Evolutionary conservation across 1,139 yeast genomes (phyloP).

Genomic region (Debaryomyces udenii): DNA sequence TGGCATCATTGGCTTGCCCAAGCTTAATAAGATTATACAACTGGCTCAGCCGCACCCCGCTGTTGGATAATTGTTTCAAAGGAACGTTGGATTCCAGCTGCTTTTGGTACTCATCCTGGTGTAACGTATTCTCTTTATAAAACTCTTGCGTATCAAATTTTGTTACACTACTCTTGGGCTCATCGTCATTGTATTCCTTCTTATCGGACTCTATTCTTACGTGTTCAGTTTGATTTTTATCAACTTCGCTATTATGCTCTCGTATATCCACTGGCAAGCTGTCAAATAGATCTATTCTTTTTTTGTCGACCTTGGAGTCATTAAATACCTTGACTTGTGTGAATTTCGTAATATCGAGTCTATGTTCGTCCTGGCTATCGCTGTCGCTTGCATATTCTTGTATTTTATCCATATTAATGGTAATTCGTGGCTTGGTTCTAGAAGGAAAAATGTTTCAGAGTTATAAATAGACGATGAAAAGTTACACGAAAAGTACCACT

Average conservation of each 20-base stretch:
- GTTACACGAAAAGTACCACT: neutral
- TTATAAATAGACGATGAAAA: neutral
- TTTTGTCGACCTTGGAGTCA: neutral
- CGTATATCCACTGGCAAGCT: constrained; percentile 1
- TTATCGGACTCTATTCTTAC: neutral
- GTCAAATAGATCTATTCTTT: neutral
- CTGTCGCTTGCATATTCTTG: constrained; percentile 8
- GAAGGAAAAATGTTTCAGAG: neutral
- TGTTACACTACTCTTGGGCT: neutral
- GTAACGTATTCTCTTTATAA: constrained; percentile 5
- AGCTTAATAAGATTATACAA: constrained; percentile 6
- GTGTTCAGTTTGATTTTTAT: neutral
- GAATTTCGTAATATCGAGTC: neutral
- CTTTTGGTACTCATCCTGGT: constrained; percentile 1
- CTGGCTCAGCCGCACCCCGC: constrained; percentile 3
- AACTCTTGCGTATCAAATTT: constrained; percentile 5
- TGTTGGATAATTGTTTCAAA: constrained; percentile 6
- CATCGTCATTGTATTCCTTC: neutral
- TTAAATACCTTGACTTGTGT: constrained; percentile 2
- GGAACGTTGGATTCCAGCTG: constrained; percentile 8
- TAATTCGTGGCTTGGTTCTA: constrained; percentile 3
- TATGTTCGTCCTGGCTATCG: neutral
- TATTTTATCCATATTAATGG: constrained; percentile 4
- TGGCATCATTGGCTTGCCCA: constrained; percentile 8
- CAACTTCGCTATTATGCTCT: neutral